phyloP scores from a whole-genome alignment of 805 yeast species.

The Candida endomychidarum region DNA sequence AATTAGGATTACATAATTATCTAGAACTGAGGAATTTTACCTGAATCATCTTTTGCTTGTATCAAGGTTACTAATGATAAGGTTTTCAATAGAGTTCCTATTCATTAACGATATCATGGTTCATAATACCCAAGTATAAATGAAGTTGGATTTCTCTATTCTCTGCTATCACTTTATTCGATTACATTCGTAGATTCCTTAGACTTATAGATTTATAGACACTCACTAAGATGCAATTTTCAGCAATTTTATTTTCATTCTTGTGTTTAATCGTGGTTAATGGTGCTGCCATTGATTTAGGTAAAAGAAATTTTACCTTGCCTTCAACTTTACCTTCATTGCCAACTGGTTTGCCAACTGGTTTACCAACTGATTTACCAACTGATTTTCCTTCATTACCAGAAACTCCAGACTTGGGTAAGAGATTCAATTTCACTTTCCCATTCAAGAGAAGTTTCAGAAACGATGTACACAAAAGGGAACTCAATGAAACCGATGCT shows the following conservation, averaged over 20 bases:
- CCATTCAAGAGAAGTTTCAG: background rate
- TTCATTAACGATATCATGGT: background rate
- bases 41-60: too few species aligned
- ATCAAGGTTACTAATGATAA: too few species aligned
- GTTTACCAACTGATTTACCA: background rate
- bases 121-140: background rate
- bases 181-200: too few species aligned
- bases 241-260: conserved; percentile 6
- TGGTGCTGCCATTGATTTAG: conserved; percentile 10
- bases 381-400: too few species aligned
- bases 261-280: conserved; percentile 3
- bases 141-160: background rate
- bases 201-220: background rate
- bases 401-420: background rate
- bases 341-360: background rate
- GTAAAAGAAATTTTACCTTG: background rate
- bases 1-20: too few species aligned
- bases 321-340: too few species aligned
- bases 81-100: too few species aligned
- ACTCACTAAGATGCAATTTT: conserved; percentile 9
- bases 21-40: too few species aligned
- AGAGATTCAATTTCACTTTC: conserved; percentile 1
- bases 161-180: too few species aligned
- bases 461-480: background rate
- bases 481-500: conserved; percentile 8